phyloP scores from a whole-genome alignment of 805 yeast genomes.

The Candida morakotiae region DNA sequence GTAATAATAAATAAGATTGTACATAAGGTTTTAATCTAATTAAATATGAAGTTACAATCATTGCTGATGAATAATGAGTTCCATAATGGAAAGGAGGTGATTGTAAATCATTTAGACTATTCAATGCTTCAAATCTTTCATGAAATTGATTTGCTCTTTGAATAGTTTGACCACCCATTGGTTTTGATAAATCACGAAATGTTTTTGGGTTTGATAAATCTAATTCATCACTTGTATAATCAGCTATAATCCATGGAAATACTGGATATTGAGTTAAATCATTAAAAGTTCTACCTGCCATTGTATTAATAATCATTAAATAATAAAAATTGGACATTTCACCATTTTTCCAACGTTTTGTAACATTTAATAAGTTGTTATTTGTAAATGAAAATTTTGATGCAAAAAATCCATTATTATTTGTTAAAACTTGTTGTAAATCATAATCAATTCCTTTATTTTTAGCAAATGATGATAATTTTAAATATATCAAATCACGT shows the following conservation, averaged over 20 bases:
- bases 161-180: conserved; percentile 84
- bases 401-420: conserved; percentile 32
- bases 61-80: conserved; percentile 89
- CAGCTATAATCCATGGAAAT: conserved; percentile 88
- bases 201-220: conserved; percentile 59
- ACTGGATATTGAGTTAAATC: conserved; percentile 89
- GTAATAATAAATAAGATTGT: conserved; percentile 70
- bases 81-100: conserved; percentile 89
- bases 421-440: conserved; percentile 47
- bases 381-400: conserved; percentile 25
- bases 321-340: conserved; percentile 81
- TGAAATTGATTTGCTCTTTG: conserved; percentile 58
- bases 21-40: conserved; percentile 79
- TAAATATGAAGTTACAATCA: conserved; percentile 82
- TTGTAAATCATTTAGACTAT: conserved; percentile 50
- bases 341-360: conserved; percentile 72
- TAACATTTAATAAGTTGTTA: conserved; percentile 52
- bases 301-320: conserved; percentile 70
- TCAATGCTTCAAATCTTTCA: conserved; percentile 70
- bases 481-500: conserved; percentile 54
- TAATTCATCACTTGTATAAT: conserved; percentile 67
- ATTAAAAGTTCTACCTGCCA: conserved; percentile 87
- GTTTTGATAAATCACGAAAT: conserved; percentile 75
- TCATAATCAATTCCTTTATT: conserved; percentile 52
- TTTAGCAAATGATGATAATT: conserved; percentile 46